Evolutionary conservation across 331 rosid species (phyloP).

Genomic region (Saraca asoca): DNA sequence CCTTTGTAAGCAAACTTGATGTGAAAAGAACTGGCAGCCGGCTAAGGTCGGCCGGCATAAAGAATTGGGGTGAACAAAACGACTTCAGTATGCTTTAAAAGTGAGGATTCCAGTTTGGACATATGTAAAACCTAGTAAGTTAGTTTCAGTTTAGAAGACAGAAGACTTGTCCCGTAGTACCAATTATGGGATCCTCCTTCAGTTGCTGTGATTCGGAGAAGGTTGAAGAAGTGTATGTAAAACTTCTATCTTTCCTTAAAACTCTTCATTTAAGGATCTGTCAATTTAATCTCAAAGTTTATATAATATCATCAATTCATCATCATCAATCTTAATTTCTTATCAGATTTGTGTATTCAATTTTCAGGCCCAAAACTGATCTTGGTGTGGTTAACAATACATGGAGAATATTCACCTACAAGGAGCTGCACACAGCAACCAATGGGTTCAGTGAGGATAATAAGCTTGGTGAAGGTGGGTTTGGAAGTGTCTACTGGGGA

Average conservation of each 20-base stretch:
- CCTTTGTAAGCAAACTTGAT: too few species aligned
- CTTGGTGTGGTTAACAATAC: slow-evolving; percentile 48
- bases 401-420: slow-evolving; percentile 86
- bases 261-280: too few species aligned
- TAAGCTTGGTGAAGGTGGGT: slow-evolving; percentile 90
- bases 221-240: slow-evolving; percentile 65
- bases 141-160: background rate
- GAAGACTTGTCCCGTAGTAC: slow-evolving; percentile 11
- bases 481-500: slow-evolving; percentile 92
- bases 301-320: too few species aligned
- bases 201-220: slow-evolving; percentile 67
- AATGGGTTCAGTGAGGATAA: slow-evolving; percentile 78
- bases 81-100: slow-evolving; percentile 29
- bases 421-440: slow-evolving; percentile 81
- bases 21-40: slow-evolving; percentile 45
- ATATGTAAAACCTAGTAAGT: background rate
- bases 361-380: slow-evolving; percentile 37
- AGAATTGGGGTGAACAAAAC: background rate
- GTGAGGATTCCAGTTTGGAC: slow-evolving; percentile 16
- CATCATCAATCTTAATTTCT: too few species aligned
- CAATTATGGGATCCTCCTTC: slow-evolving; percentile 63
- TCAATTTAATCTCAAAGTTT: too few species aligned
- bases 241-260: too few species aligned
- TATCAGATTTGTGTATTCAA: background rate
- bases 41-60: slow-evolving; percentile 70